These are phyloP conservation scores for Aspergillus nomiae DNA, from an alignment of 2,329 filamentous ascomycete genomes.

Conservation along the genomic window DNA sequence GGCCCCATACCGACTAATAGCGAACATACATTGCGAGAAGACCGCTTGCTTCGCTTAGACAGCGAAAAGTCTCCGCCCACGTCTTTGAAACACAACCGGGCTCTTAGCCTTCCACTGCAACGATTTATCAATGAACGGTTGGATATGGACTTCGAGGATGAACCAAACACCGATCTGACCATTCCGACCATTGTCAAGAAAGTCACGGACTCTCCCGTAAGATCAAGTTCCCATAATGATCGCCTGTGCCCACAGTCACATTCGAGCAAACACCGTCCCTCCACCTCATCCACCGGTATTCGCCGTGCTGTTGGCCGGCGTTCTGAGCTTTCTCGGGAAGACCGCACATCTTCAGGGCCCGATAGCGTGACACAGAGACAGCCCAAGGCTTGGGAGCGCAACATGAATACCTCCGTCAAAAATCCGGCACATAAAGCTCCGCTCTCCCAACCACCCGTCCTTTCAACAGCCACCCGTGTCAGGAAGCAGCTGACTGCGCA, in stretches of 20 bases:
- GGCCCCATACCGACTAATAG: conserved; percentile 21
- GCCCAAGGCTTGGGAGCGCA: conserved; percentile 20
- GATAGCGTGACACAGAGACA: conserved; percentile 1
- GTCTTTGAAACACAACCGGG: conserved; percentile 30
- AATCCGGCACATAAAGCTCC: conserved; percentile 20
- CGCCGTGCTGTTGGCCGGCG: conserved; percentile 13
- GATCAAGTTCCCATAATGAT: background rate
- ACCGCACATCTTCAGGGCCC: conserved; percentile 10
- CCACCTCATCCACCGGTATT: conserved; percentile 10
- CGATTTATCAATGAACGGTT: conserved; percentile 43
- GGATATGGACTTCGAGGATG: conserved; percentile 29
- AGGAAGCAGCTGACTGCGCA: conserved; percentile 33
- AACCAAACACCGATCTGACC: conserved; percentile 16
- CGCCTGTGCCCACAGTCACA: conserved; percentile 3
- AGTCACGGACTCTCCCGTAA: background rate
- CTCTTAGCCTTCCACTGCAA: conserved; percentile 41
- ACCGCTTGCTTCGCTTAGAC: conserved; percentile 32
- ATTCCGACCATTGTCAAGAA: conserved; percentile 11
- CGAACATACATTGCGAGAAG: conserved; percentile 34
- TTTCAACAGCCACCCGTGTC: conserved; percentile 26
- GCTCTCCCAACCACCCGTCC: conserved; percentile 19
- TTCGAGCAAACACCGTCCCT: conserved; percentile 18
- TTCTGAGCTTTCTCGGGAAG: conserved; percentile 17
- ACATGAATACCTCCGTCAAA: conserved; percentile 18
- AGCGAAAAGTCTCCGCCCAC: conserved; percentile 25